Evolutionary conservation across 768 basidiomycete genomes (phyloP).

Genomic region (Ramaria sp.): DNA sequence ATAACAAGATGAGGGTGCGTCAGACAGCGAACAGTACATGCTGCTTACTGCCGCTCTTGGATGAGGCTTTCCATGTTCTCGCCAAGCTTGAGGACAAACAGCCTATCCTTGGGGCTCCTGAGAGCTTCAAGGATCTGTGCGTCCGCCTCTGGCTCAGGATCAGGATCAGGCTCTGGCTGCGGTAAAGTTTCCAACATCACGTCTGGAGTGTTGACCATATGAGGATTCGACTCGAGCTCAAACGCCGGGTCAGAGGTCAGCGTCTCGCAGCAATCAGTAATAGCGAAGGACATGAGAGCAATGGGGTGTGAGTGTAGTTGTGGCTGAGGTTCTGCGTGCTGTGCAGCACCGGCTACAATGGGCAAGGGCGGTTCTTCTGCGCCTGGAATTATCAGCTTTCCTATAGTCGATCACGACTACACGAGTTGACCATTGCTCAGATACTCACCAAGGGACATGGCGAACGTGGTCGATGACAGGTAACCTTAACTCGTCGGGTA

Average conservation of each 20-base stretch:
- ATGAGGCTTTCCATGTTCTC: conserved; percentile 78
- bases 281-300: background rate
- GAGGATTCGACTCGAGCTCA: background rate
- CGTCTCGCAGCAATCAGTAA: background rate
- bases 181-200: no score
- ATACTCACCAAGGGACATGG: conserved; percentile 8
- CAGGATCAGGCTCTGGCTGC: background rate
- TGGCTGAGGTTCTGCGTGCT: conserved; percentile 6
- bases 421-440: background rate
- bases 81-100: conserved; percentile 82
- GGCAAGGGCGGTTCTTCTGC: conserved; percentile 5
- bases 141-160: conserved; percentile 28
- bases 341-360: conserved; percentile 1
- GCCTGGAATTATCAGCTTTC: background rate
- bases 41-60: conserved; percentile 56
- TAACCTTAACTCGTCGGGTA: background rate
- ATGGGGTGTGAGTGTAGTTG: background rate
- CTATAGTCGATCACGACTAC: background rate
- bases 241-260: background rate
- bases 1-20: background rate
- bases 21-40: conserved; percentile 3
- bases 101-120: conserved; percentile 67
- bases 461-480: conserved; percentile 1
- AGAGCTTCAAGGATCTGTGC: conserved; percentile 78
- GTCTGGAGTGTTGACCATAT: no score